Evolutionary conservation across 208 protist genomes (phyloP), one percentile per base, ranked within the genome.

Genomic region (Crithidia expoeki): DNA sequence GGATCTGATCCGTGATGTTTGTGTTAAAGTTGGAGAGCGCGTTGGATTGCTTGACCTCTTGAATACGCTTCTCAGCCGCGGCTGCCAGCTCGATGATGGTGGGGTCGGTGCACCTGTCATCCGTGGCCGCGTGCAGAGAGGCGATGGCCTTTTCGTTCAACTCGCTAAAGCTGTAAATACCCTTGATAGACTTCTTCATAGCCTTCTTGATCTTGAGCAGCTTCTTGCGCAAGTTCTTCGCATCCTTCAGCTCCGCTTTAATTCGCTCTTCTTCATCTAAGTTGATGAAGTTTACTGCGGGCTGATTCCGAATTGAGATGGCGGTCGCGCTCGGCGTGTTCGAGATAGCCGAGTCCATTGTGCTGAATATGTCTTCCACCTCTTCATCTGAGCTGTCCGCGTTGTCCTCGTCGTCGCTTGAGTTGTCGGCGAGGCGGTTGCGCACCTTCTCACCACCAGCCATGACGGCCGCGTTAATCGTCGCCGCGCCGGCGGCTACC

Each of bases 181-280:
- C 27, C 49, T 79, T 84, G 9, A 76, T n/a, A 1, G 67, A 62
- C 42, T 61, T 57, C 59, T 73, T 74, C 6, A 73, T 72, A 10
- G 67, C 4, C 47, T 84, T 84, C 55, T 73, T 79, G 4, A 76
- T 47, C 53, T 80, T 84, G 42, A 60, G 64, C 34, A 76, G 50
- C 56, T 75, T 74, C 49, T 76, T 80, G 4, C 69, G 61, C 23
- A 79, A 42, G 9, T 53, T 46, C 19, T 76, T 79, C 16, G 68
- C 59, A 14, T 59, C 72, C 64, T 84, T 84, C 28, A 75, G 56
- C 49, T 84, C 73, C 9, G 2, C 46, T 56, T 65, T 57, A 49
- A 84, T 72, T 3, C 49, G 42, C 51, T 72, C 69, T 58, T 84
- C 79, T 53, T 84, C 79, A 56, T 79, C 73, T 7, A 79, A 11